A percentile compares a stretch with the other conserved stretches of the same genome.
These are phyloP conservation scores for Amoebophrya sp. DNA, from an alignment of 169 alveolate genomes.

Conservation along the genomic window DNA sequence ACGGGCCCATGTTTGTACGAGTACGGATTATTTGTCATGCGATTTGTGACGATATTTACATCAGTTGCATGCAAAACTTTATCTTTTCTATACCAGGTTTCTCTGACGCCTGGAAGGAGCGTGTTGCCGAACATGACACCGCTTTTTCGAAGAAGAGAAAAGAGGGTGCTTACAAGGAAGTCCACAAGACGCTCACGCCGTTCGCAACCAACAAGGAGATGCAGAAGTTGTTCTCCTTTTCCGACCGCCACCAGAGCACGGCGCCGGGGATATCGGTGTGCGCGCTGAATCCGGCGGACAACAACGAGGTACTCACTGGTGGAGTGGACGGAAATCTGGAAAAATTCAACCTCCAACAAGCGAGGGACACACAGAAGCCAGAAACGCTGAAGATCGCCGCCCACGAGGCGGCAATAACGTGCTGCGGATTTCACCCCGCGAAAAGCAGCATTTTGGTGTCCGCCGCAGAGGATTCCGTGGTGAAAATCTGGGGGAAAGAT, in stretches of 20 bases:
- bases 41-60: too few relatives aligned
- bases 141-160: neutral
- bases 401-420: neutral
- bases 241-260: neutral
- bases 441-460: neutral
- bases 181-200: neutral
- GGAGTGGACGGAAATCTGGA: neutral
- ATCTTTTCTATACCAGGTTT: neutral
- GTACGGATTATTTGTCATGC: too few relatives aligned
- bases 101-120: neutral
- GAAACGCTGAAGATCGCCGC: neutral
- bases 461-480: neutral
- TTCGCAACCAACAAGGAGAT: neutral
- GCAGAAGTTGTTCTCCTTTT: neutral
- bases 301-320: neutral
- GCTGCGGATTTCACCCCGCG: slow-evolving; percentile 13
- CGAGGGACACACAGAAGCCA: neutral
- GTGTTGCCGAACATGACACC: neutral
- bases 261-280: neutral
- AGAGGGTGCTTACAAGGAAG: slow-evolving; percentile 6
- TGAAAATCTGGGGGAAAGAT: neutral
- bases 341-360: neutral
- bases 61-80: too few relatives aligned
- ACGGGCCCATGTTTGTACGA: too few relatives aligned
- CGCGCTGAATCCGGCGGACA: slow-evolving; percentile 13